A percentile compares a stretch with the other conserved stretches of the same genome.
Evolutionary conservation across 2,329 filamentous ascomycete genomes (phyloP).

Genomic region (Sarocladiaceae sp.): DNA sequence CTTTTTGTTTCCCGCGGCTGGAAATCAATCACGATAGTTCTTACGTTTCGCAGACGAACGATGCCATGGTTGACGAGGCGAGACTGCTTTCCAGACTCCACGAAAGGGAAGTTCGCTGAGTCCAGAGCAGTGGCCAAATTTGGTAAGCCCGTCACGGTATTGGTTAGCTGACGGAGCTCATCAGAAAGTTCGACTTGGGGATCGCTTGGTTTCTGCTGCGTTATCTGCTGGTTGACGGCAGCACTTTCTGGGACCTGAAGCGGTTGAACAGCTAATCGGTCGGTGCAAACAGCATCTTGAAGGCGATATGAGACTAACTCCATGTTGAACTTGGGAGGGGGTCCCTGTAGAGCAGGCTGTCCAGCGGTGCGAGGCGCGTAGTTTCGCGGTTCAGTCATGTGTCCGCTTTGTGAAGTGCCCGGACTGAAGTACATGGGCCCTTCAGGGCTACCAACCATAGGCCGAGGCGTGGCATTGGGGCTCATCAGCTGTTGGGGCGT

Average conservation of each 20-base stretch:
- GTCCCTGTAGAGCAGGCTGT: conserved; percentile 17
- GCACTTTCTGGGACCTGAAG: background rate
- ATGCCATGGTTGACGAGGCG: conserved; percentile 33
- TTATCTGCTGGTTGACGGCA: conserved; percentile 9
- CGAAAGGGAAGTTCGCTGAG: conserved; percentile 39
- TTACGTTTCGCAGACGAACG: conserved; percentile 44
- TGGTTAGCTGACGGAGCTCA: conserved; percentile 30
- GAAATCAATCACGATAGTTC: conserved; percentile 16
- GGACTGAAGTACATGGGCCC: conserved; percentile 7
- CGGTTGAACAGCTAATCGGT: background rate
- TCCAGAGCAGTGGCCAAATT: conserved; percentile 28
- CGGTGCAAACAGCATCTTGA: background rate
- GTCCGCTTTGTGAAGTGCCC: background rate
- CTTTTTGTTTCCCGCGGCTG: no score
- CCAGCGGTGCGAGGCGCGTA: conserved; percentile 30
- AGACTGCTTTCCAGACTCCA: conserved; percentile 28
- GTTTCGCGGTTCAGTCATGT: conserved; percentile 32
- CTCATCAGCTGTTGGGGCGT: background rate
- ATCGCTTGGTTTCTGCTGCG: conserved; percentile 12
- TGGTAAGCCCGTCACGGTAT: conserved; percentile 26
- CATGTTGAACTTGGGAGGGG: conserved; percentile 30
- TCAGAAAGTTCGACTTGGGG: conserved; percentile 23
- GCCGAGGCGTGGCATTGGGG: background rate
- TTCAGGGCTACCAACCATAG: background rate
- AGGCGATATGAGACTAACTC: conserved; percentile 11